Conservation (phyloP, 768 basidiomycete genomes). For the Naganishia randhawae region DNA sequence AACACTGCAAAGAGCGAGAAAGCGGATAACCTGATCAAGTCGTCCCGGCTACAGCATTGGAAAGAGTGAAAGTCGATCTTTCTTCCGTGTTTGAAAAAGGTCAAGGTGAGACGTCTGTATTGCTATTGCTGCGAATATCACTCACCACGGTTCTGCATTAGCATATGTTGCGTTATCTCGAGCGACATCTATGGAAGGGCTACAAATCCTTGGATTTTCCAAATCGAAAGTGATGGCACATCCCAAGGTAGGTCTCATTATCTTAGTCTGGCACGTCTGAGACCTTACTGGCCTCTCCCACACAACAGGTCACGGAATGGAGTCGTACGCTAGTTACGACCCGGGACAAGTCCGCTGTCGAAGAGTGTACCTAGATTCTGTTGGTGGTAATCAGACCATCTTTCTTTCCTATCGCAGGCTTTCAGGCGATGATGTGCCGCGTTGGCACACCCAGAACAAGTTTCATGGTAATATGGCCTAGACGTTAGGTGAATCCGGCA, state of each 20-base stretch:
- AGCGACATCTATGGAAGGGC: constrained; percentile 48
- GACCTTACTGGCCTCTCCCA: background rate
- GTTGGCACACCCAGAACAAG: too few relatives aligned
- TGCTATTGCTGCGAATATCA: background rate
- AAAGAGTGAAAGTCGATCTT: constrained; percentile 90
- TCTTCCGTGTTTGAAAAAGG: constrained; percentile 75
- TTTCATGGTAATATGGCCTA: too few relatives aligned
- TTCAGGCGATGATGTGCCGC: too few relatives aligned
- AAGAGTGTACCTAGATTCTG: background rate
- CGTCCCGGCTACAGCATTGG: constrained; percentile 57
- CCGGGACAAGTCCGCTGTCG: background rate
- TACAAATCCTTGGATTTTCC: constrained; percentile 47
- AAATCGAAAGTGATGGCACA: constrained; percentile 40
- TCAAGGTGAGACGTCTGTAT: constrained; percentile 33
- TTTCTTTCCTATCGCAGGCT: background rate
- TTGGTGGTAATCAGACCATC: background rate
- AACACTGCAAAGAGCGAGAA: background rate
- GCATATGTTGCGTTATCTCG: constrained; percentile 50
- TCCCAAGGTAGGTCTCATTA: constrained; percentile 5
- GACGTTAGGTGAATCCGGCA: too few relatives aligned
- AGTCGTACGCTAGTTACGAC: constrained; percentile 14
- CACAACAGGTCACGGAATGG: constrained; percentile 5
- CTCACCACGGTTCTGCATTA: background rate
- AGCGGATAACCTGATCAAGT: constrained; percentile 8
- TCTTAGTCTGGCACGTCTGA: background rate